Conservation (phyloP, 768 basidiomycete genomes). For the Amanita polypyramis region DNA sequence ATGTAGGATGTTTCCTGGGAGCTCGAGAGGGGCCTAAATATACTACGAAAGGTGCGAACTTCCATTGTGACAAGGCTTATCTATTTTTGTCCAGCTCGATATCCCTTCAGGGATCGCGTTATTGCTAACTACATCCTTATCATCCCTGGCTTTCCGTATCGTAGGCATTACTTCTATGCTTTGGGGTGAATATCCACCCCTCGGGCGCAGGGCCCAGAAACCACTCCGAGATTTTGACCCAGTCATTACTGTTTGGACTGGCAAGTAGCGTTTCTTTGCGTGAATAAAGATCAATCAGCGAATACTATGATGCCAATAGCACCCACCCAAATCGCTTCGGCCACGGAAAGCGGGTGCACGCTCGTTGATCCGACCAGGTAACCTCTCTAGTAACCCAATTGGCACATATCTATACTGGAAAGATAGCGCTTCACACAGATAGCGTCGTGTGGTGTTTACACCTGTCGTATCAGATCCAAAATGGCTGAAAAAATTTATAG, state of each 20-base stretch:
- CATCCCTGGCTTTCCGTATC: slow-evolving; percentile 34
- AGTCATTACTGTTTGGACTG: slow-evolving; percentile 70
- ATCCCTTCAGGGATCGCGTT: too few species aligned
- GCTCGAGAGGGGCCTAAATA: neutral
- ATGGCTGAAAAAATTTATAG: slow-evolving; percentile 34
- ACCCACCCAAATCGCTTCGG: slow-evolving; percentile 76
- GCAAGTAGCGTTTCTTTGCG: slow-evolving; percentile 73
- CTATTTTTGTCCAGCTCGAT: neutral
- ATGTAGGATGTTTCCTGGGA: neutral
- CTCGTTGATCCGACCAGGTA: slow-evolving; percentile 83
- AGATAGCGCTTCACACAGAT: slow-evolving; percentile 89
- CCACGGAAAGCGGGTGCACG: slow-evolving; percentile 83
- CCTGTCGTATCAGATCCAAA: slow-evolving; percentile 85
- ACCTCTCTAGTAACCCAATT: slow-evolving; percentile 76
- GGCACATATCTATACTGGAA: slow-evolving; percentile 97
- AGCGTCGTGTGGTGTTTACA: slow-evolving; percentile 84
- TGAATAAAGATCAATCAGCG: slow-evolving; percentile 1
- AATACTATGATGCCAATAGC: neutral
- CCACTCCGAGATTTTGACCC: slow-evolving; percentile 94
- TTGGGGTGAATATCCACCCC: slow-evolving; percentile 78
- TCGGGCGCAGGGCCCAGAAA: slow-evolving; percentile 85
- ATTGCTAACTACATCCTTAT: slow-evolving; percentile 11
- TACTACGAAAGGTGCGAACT: neutral
- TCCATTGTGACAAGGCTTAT: neutral
- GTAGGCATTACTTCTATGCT: slow-evolving; percentile 87